These are phyloP conservation scores for Phylloporus scabripes DNA, from an alignment of 768 basidiomycete species.

Conservation along the genomic window DNA sequence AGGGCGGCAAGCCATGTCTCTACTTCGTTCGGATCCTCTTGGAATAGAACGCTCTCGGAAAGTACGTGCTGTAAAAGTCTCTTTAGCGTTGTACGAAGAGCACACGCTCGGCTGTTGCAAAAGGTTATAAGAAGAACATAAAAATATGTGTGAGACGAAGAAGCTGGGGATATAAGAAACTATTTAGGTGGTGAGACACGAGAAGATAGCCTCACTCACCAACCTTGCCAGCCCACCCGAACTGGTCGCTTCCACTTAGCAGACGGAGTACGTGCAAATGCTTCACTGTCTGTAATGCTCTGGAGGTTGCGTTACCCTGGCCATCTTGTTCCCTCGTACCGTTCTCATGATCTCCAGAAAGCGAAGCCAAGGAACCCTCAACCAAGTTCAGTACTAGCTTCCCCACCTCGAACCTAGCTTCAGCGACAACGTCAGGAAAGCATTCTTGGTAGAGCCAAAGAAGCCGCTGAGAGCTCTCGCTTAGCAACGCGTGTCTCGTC, in stretches of 20 bases:
- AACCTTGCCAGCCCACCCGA: conserved; percentile 70
- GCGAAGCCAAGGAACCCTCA: conserved; percentile 24
- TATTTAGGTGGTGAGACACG: neutral
- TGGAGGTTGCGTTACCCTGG: conserved; percentile 11
- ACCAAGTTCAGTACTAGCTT: conserved; percentile 58
- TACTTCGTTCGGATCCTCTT: conserved; percentile 67
- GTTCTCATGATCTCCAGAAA: conserved; percentile 7
- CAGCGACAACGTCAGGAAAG: conserved; percentile 66
- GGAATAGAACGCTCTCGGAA: conserved; percentile 70
- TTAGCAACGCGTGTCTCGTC: conserved; percentile 56
- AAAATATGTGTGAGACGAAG: conserved; percentile 58
- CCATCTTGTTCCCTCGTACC: conserved; percentile 11
- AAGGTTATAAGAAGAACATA: conserved; percentile 67
- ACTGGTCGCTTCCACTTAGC: conserved; percentile 73
- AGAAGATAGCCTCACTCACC: conserved; percentile 40
- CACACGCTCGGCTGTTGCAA: conserved; percentile 41
- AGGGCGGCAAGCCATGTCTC: conserved; percentile 68
- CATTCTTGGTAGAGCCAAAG: conserved; percentile 82
- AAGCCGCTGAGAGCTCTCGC: conserved; percentile 75
- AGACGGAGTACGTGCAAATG: conserved; percentile 76
- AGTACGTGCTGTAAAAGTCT: conserved; percentile 62
- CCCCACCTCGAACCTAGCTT: conserved; percentile 82
- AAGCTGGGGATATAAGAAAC: conserved; percentile 24
- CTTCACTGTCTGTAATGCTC: conserved; percentile 46
- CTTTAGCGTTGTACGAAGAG: conserved; percentile 47